Conservation (phyloP, 129 eudicot species). For the Flaveria linearis region DNA sequence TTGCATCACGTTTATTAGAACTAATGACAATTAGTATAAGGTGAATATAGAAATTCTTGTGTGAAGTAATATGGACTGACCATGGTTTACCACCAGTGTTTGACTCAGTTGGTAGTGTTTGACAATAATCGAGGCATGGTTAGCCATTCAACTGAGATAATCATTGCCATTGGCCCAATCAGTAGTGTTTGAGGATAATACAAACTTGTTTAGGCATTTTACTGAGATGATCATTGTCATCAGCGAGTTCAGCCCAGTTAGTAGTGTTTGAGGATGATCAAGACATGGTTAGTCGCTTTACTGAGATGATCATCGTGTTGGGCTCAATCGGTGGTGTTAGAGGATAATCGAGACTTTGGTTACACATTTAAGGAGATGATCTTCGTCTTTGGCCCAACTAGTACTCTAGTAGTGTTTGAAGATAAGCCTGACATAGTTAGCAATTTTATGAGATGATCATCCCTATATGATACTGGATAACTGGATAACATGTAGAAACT, state of each 20-base stretch:
- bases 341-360: background rate
- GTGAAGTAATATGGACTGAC: constrained; percentile 13
- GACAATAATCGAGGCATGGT: background rate
- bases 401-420: constrained; percentile 3
- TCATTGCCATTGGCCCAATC: too few relatives aligned
- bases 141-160: too few relatives aligned
- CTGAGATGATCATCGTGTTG: constrained; percentile 4
- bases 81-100: constrained; percentile 4
- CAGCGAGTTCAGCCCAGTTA: background rate
- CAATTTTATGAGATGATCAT: constrained; percentile 1
- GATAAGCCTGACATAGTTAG: background rate
- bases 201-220: background rate
- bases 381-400: background rate
- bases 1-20: background rate
- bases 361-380: too few relatives aligned
- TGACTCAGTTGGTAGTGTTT: constrained; percentile 1
- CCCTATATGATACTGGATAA: constrained; percentile 5
- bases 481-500: constrained; percentile 14
- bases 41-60: background rate
- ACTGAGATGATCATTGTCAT: constrained; percentile 4
- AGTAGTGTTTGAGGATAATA: too few relatives aligned
- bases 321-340: background rate
- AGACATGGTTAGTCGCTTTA: background rate
- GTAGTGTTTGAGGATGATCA: background rate
- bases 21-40: background rate